Base-by-base conservation (phyloP, 2,329 filamentous ascomycete genomes). In the Aspergillus fijiensis region DNA sequence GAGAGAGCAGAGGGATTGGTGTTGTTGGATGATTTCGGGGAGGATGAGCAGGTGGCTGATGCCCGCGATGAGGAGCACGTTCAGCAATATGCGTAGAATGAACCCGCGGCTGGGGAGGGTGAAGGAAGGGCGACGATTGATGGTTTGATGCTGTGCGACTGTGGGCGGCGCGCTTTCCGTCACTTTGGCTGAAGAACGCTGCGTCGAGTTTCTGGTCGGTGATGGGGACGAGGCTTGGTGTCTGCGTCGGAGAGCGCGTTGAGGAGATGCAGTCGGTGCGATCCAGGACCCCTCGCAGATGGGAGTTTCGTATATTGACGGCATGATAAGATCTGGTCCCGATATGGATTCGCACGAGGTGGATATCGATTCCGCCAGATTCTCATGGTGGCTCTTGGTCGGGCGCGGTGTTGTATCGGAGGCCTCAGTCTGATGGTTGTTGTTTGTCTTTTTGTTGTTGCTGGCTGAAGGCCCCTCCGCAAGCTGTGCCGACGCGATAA, bases 261-360 rank as follows among this genome's bases (percentile, higher is more conserved):
- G 62, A 4, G 62, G 53, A 51, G 66, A 70, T 21, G 72, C 48
- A 25, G 63, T 60, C 23, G 72, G 70, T 25, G 69, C 71, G 25
- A 75, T 63, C 73, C 73, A 75, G 39, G 73, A 75, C 25, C 60
- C 69, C 52, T 75, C 72, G 23, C 69, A 64, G 45, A 72, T 67
- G 6, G 72, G 68, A 3, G 68, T 66, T 52, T 76, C 73, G 62
- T 70, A 72, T 50, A 77, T 76, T 4, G 75, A 76, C 4, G 75
- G 75, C 75, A 77, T 77, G 23, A 77, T 73, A 6, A 77, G 70
- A 57, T 77, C 74, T 1, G 75, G 74, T 4, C 75, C 75, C 12
- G 73, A 69, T 49, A 69, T 61, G 5, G 70, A 72, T 11, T 72
- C 74, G 39, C 67, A 64, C 48, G 65, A 66, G 27, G 65, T 63